These are phyloP conservation scores for Aspergillus nanangensis DNA, from an alignment of 495 filamentous ascomycete species.

Conservation along the genomic window DNA sequence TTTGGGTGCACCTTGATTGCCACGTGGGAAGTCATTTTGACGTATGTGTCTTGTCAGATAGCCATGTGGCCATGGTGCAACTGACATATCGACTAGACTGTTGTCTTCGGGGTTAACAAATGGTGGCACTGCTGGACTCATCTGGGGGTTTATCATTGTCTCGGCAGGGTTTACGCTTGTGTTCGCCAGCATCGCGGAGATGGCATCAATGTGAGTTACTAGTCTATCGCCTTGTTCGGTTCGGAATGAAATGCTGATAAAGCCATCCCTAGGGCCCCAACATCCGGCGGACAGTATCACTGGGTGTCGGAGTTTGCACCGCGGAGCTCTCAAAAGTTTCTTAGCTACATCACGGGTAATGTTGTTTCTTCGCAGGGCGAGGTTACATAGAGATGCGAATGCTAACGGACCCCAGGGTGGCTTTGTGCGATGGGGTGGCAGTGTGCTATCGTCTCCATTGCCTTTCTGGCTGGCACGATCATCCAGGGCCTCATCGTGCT, in stretches of 20 bases:
- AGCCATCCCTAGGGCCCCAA: slow-evolving; percentile 33
- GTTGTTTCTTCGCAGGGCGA: background rate
- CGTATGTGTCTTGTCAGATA: slow-evolving; percentile 21
- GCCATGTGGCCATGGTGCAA: background rate
- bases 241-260: background rate
- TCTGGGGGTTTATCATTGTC: slow-evolving; percentile 52
- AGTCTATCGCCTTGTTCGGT: background rate
- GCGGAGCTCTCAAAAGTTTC: slow-evolving; percentile 46
- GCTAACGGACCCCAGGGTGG: slow-evolving; percentile 41
- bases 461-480: slow-evolving; percentile 52
- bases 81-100: slow-evolving; percentile 21
- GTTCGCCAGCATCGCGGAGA: slow-evolving; percentile 49
- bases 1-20: slow-evolving; percentile 42
- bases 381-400: background rate
- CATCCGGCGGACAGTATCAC: slow-evolving; percentile 50
- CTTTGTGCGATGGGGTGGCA: slow-evolving; percentile 59
- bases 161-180: slow-evolving; percentile 43
- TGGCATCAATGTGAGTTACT: slow-evolving; percentile 49
- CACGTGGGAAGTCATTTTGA: slow-evolving; percentile 45
- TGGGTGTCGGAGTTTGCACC: slow-evolving; percentile 61
- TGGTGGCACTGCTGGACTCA: slow-evolving; percentile 52
- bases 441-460: slow-evolving; percentile 46
- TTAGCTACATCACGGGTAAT: slow-evolving; percentile 55
- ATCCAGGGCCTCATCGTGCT: slow-evolving; percentile 58
- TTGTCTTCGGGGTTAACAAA: slow-evolving; percentile 44